Evolutionary conservation across 257 asterid genomes (phyloP), one percentile per base, ranked within the genome.

Genomic region (Voacanga thouarsii): DNA sequence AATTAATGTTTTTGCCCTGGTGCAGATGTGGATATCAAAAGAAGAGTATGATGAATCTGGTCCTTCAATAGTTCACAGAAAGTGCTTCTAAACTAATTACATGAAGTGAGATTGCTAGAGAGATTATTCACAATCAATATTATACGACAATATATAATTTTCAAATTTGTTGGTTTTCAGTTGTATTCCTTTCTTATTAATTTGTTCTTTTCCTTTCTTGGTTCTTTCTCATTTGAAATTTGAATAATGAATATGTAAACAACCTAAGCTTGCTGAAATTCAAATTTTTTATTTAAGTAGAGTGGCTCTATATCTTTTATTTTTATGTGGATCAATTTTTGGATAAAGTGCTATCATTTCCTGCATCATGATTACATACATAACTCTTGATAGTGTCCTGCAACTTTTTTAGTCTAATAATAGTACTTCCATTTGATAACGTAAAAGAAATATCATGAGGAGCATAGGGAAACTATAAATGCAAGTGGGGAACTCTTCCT

Each of bases 1-100:
- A n/a, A n/a, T n/a, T n/a, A n/a, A n/a, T n/a, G n/a, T n/a, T n/a
- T n/a, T n/a, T n/a, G n/a, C 33, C 49, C 2, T 68, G 51, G 24
- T 68, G 79, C 80, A 86, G 89, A 86, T 86, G 89, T 86, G 89
- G 89, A 86, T 86, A 61, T 82, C 87, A 4, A 86, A 86, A 78
- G 80, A 85, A 33, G 89, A 86, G 63, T 83, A 83, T 50, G 89
- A 86, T 43, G 89, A 86, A 83, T 83, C 89, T 56, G 89, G 87
- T 79, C 89, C 89, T 7, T 86, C 89, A 26, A 86, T 86, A 43
- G 87, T 86, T 66, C 89, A 86, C 83, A 81, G 89, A 61, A 86
- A 86, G 70, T 86, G 89, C 51, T 86, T 83, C 82, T 83, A 67
- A 77, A 59, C 8, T 53, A 23, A 61, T 68, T 43, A 30, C 73